Base-by-base conservation (phyloP, 2,329 filamentous ascomycete species). In the Aspergillus fumigatus region DNA sequence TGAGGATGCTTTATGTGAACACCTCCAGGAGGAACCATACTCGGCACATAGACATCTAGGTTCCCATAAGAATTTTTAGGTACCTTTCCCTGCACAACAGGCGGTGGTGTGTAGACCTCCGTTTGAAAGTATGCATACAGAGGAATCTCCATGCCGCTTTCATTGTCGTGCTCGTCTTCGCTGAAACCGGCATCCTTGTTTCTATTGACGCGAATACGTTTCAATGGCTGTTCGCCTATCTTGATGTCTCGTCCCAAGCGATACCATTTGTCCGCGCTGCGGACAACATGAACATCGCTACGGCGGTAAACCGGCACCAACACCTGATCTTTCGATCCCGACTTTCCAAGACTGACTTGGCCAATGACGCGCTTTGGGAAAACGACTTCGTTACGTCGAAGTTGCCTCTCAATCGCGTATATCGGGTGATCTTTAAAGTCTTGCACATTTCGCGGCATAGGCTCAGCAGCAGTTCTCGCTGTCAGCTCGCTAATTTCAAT, bases 251-350 rank as follows among this genome's bases (percentile, higher is more conserved):
- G 82, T 0, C 94, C 94, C 58, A 93, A 75, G 2, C 92, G 86
- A 72, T 94, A 97, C 95, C 94, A 99, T 61, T 89, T 91, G 63
- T 96, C 91, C 3, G 85, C 86, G 59, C 86, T 95, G 59, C 87
- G 84, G 1, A 91, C 91, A 4, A 85, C 67, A 52, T 90, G 86
- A 0, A 99, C 90, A 69, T 97, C 90, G 50, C 81, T 82, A 3
- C 94, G 84, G 25, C 92, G 85, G 70, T 90, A 99, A 0, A 99
- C 87, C 52, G 84, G 84, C 70, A 96, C 92, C 59, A 93, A 76
- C 0, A 77, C 67, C 47, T 79, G 77, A 67, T 60, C 83, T 74
- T 76, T 72, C 3, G 74, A 61, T 3, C 69, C 67, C 11, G 72
- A 56, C 52, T 73, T 76, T 40, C 75, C 73, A 7, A 71, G 55